Evolutionary conservation across 176 grass and related monocot species (phyloP).

Genomic region (sorghum (Sorghum bicolor)): DNA sequence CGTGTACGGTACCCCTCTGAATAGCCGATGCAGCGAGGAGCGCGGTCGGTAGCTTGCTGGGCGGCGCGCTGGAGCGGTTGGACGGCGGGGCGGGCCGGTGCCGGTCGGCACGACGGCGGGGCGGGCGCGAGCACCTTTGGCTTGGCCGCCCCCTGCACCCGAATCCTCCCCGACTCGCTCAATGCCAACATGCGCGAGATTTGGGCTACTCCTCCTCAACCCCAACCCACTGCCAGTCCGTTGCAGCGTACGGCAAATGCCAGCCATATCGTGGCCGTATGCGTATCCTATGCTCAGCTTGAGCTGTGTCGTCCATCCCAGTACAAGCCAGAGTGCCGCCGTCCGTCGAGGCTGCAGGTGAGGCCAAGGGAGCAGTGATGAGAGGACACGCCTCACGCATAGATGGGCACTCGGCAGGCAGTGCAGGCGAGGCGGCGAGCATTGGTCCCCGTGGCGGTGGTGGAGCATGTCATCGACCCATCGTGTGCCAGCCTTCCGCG

Average conservation of each 20-base stretch:
- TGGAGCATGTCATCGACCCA: neutral
- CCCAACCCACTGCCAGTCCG: too few species aligned
- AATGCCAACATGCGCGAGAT: neutral
- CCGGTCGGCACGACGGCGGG: neutral
- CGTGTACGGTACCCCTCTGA: neutral
- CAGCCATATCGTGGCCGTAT: too few species aligned
- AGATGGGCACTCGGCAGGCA: neutral
- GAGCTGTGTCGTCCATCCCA: neutral
- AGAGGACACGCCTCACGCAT: neutral
- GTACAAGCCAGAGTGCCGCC: too few species aligned
- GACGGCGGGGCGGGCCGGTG: neutral
- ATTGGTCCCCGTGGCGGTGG: neutral
- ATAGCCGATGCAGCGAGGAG: neutral
- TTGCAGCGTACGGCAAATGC: too few species aligned
- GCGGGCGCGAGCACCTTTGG: too few species aligned
- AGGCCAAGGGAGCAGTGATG: neutral
- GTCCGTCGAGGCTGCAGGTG: neutral
- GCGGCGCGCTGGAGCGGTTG: neutral
- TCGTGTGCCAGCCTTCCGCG: neutral
- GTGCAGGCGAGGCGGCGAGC: neutral
- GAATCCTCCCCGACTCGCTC: neutral
- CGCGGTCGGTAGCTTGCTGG: neutral
- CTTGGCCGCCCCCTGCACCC: neutral
- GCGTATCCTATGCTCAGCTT: neutral
- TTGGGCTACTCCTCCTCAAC: neutral